Percentiles rank a stretch among this genome's conserved stretches.
Conservation (phyloP, 2,329 filamentous ascomycete species). For the Madurella mycetomatis region DNA sequence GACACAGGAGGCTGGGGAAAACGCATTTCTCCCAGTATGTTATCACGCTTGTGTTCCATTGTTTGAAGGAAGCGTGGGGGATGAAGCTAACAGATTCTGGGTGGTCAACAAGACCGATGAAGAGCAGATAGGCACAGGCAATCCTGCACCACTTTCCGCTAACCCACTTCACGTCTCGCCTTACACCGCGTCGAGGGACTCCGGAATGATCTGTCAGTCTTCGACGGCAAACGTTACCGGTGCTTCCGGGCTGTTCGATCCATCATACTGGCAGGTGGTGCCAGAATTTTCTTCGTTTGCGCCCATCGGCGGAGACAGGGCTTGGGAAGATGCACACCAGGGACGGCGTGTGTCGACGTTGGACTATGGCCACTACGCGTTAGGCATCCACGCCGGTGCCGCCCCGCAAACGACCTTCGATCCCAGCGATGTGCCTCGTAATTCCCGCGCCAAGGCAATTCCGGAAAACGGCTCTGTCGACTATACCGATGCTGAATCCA, state of each 20-base stretch:
- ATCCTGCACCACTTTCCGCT: not conserved
- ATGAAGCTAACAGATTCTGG: not conserved
- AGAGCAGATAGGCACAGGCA: not conserved
- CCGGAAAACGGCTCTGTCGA: not conserved
- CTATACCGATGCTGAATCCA: not conserved
- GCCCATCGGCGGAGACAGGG: not conserved
- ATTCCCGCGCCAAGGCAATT: not conserved
- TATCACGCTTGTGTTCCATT: not conserved
- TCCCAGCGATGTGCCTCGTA: not conserved
- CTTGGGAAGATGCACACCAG: conserved; percentile 2
- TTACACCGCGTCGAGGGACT: not conserved
- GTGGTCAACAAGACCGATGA: not conserved
- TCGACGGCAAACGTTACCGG: not conserved
- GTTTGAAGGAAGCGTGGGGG: not conserved
- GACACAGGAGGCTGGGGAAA: not conserved
- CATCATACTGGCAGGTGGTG: conserved; percentile 3
- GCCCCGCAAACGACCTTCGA: conserved; percentile 7
- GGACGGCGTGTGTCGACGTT: not conserved
- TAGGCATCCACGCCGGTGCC: conserved; percentile 11
- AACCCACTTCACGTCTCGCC: conserved; percentile 5
- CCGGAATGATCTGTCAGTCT: not conserved
- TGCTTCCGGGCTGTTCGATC: not conserved
- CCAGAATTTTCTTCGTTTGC: conserved; percentile 6
- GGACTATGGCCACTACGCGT: conserved; percentile 4
- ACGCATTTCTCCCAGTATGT: not conserved